These are phyloP conservation scores for Backusella parvicylindrica DNA, from an alignment of 192 early-diverging fungal genomes.

Conservation along the genomic window DNA sequence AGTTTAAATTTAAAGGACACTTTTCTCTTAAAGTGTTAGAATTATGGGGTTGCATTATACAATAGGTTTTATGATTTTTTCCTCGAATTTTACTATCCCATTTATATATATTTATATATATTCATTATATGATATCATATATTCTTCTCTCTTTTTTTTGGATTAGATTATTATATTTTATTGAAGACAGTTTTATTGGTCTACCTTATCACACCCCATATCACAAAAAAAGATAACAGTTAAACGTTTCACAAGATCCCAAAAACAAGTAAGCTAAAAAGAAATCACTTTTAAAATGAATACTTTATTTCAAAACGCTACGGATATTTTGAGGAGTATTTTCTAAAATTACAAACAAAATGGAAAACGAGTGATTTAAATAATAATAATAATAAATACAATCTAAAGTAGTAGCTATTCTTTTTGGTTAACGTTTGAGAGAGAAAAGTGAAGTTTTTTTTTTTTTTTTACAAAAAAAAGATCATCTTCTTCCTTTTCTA, in stretches of 20 bases:
- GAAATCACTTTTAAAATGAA: not conserved
- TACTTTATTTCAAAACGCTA: not conserved
- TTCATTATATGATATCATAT: not conserved
- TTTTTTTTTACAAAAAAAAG: not conserved
- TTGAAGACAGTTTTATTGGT: not conserved
- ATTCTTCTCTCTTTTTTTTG: not conserved
- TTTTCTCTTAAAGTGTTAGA: not conserved
- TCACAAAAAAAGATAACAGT: slow-evolving; percentile 3
- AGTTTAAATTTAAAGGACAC: not conserved
- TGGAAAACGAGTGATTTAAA: not conserved
- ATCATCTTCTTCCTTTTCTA: slow-evolving; percentile 23
- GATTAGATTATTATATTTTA: not conserved
- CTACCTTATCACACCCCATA: not conserved
- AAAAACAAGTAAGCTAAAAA: not conserved
- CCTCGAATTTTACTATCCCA: not conserved
- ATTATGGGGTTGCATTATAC: not conserved
- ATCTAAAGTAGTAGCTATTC: not conserved
- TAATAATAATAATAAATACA: not conserved
- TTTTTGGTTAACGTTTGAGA: not conserved
- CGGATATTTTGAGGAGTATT: not conserved
- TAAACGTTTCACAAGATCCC: not conserved
- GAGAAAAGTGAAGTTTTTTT: not conserved
- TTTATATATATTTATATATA: not conserved
- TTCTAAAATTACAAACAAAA: not conserved
- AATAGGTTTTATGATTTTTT: not conserved